These are phyloP conservation scores for Nemania sp. DNA, from an alignment of 2,329 filamentous ascomycete genomes.

Conservation along the genomic window DNA sequence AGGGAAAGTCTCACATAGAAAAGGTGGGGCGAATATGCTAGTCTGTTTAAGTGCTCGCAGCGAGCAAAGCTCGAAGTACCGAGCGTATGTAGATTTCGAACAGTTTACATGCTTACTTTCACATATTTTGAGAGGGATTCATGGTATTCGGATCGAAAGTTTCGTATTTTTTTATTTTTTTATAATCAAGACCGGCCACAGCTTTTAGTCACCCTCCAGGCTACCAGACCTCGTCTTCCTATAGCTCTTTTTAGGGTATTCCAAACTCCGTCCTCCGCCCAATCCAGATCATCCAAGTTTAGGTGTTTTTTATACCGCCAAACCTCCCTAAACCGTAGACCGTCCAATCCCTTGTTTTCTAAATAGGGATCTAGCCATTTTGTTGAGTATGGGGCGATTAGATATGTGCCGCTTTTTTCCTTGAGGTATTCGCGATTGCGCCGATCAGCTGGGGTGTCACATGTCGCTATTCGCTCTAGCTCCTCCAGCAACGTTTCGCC, in stretches of 20 bases:
- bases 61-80: neutral
- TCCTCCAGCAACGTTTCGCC: constrained; percentile 70
- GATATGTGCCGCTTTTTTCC: constrained; percentile 72
- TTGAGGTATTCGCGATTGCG: constrained; percentile 68
- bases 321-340: constrained; percentile 74
- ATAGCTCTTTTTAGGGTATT: constrained; percentile 76
- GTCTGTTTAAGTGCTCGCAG: neutral
- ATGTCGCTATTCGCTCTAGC: constrained; percentile 70
- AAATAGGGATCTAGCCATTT: constrained; percentile 75
- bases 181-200: constrained; percentile 53
- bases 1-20: constrained; percentile 15
- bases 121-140: constrained; percentile 1
- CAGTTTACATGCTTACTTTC: neutral
- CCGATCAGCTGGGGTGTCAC: constrained; percentile 68
- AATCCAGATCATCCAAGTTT: constrained; percentile 84
- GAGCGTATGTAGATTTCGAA: neutral
- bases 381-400: constrained; percentile 80
- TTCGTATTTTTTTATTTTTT: constrained; percentile 22
- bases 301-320: constrained; percentile 77
- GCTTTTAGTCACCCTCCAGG: constrained; percentile 74
- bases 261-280: constrained; percentile 81
- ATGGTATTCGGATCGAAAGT: constrained; percentile 1
- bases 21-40: neutral
- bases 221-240: constrained; percentile 70
- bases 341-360: constrained; percentile 68